Evolutionary conservation across 805 yeast genomes (phyloP), one percentile per base, ranked within the genome.

Genomic region (Candida ficus): DNA sequence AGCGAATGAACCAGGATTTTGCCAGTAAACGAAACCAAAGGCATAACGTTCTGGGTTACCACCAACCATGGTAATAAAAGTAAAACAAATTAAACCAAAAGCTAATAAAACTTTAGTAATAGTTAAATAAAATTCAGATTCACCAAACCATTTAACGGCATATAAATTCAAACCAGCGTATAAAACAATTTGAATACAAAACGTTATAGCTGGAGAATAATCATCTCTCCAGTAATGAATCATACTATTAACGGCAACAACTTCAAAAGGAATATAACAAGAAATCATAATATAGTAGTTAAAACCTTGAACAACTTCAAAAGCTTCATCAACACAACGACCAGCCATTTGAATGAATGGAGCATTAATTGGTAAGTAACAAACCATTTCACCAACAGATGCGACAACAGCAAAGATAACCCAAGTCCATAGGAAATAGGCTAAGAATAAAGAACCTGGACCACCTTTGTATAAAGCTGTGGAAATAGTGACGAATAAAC

Each of bases 31-130:
- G 57, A 77, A 76, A 7, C 83, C 83, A 47, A 66, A 75, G 6
- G 65, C 71, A 48, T 82, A 83, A 44, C 72, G 76, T 34, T 65
- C 57, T 2, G 93, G 93, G 57, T 84, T 85, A 20, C 93, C 95
- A 25, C 95, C 95, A 21, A 81, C 75, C 91, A 85, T 86, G 5
- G 87, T 78, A 37, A 83, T 58, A 50, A 86, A 80, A 4, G 90
- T 83, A 61, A 81, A 85, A 22, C 80, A 56, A 34, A 85, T 70
- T 39, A 86, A 67, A 7, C 90, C 91, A 9, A 79, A 55, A 14
- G 87, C 86, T 39, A 85, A 67, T 6, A 83, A 46, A 40, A 86
- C 74, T 54, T 86, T 86, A 37, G 82, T 78, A 12, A 83, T 64
- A 3, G 87, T 74, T 14, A 84, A 64, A 78, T 82, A 78, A 56